Percentiles rank a stretch among this genome's conserved stretches.
These are phyloP conservation scores for Sarocladium strictum DNA, from an alignment of 2,329 filamentous ascomycete species.

Conservation along the genomic window DNA sequence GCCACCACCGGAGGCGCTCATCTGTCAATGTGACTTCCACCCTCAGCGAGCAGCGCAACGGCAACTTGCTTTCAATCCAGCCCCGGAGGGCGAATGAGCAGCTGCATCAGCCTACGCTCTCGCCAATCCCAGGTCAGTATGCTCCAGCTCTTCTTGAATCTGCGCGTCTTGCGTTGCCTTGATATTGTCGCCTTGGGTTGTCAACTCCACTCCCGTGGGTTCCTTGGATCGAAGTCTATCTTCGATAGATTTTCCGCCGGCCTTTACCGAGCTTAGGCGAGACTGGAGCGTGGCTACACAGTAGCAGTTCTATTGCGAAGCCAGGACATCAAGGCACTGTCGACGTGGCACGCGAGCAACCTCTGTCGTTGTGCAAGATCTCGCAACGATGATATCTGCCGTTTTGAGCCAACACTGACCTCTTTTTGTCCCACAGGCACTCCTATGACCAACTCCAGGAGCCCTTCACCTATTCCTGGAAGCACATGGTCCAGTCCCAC, in stretches of 20 bases:
- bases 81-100: conserved; percentile 21
- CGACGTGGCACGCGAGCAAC: background rate
- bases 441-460: conserved; percentile 72
- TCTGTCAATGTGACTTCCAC: conserved; percentile 28
- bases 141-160: background rate
- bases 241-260: no score
- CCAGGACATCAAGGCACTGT: background rate
- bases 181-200: no score
- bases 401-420: conserved; percentile 18
- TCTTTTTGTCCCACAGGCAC: conserved; percentile 38
- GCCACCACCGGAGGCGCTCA: conserved; percentile 42
- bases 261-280: no score
- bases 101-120: conserved; percentile 26
- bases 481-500: conserved; percentile 87
- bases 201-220: no score
- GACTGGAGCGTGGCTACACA: background rate
- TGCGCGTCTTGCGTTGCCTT: no score
- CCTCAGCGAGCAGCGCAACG: conserved; percentile 24
- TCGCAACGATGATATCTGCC: background rate
- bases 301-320: background rate
- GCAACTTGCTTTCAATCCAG: conserved; percentile 24
- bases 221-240: no score
- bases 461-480: conserved; percentile 75
- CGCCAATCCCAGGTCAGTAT: conserved; percentile 51
- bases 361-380: background rate